phyloP scores from a whole-genome alignment of 257 asterid genomes.

The Scutellaria baicalensis region DNA sequence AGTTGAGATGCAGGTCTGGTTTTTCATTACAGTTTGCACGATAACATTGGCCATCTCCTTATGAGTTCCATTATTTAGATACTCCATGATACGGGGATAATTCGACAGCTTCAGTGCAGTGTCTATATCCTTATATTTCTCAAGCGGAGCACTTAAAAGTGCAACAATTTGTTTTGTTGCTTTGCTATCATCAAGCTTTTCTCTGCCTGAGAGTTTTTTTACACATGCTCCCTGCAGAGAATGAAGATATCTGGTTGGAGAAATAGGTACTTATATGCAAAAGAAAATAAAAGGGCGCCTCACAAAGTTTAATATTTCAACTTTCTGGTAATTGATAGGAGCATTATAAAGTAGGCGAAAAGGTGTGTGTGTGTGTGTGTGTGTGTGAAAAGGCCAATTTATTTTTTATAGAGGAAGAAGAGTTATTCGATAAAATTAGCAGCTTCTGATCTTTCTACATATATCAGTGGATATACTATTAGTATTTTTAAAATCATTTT shows the following conservation, averaged over 20 bases:
- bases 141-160: conserved; percentile 95
- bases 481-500: not conserved
- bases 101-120: conserved; percentile 83
- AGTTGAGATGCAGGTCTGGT: conserved; percentile 66
- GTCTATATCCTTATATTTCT: conserved; percentile 92
- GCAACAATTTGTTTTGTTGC: conserved; percentile 91
- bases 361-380: not conserved
- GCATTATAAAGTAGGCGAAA: not conserved
- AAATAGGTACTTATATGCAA: not conserved
- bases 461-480: not conserved
- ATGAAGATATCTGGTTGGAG: conserved; percentile 4
- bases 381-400: not conserved
- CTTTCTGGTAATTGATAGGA: not conserved
- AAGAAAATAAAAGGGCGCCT: not conserved
- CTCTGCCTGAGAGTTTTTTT: conserved; percentile 73
- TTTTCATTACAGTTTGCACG: conserved; percentile 76
- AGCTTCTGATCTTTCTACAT: not conserved
- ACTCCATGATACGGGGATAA: conserved; percentile 82
- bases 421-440: not conserved
- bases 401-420: not conserved
- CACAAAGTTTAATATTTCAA: not conserved
- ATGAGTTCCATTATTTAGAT: conserved; percentile 70
- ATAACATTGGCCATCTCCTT: conserved; percentile 95
- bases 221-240: conserved; percentile 85
- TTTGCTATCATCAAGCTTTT: conserved; percentile 74